Evolutionary conservation across 306 rosid genomes (phyloP).

Genomic region (Acacia melanoxylon): DNA sequence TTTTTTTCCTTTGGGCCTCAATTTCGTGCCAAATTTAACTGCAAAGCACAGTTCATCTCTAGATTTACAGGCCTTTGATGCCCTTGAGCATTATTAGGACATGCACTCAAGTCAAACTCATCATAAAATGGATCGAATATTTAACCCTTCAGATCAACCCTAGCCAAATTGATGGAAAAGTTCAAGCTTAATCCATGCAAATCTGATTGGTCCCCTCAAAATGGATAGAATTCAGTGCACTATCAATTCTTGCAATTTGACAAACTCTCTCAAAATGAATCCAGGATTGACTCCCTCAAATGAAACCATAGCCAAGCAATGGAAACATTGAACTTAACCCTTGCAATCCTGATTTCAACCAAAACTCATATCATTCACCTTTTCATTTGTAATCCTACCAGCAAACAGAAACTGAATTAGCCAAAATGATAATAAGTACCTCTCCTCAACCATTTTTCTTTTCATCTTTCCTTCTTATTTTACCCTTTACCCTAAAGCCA

Average conservation of each 20-base stretch:
- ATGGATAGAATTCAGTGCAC: not conserved
- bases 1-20: not conserved
- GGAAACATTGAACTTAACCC: slow-evolving; percentile 18
- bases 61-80: slow-evolving; percentile 1
- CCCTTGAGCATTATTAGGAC: not conserved
- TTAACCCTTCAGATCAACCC: not conserved
- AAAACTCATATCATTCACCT: not conserved
- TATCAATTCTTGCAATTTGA: slow-evolving; percentile 20
- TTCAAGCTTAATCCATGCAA: not conserved
- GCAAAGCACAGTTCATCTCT: not conserved
- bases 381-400: not conserved
- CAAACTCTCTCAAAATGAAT: slow-evolving; percentile 1
- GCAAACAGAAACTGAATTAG: not conserved
- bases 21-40: slow-evolving; percentile 11
- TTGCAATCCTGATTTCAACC: slow-evolving; percentile 24
- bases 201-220: not conserved
- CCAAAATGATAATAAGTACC: not conserved
- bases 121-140: not conserved
- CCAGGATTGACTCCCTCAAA: not conserved
- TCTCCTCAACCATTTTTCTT: not conserved
- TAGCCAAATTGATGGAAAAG: not conserved
- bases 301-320: slow-evolving; percentile 4
- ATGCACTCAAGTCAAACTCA: slow-evolving; percentile 17
- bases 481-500: not conserved
- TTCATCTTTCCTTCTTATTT: not conserved